phyloP scores from a whole-genome alignment of 2,329 filamentous ascomycete species.

The Fusarium sp. region DNA sequence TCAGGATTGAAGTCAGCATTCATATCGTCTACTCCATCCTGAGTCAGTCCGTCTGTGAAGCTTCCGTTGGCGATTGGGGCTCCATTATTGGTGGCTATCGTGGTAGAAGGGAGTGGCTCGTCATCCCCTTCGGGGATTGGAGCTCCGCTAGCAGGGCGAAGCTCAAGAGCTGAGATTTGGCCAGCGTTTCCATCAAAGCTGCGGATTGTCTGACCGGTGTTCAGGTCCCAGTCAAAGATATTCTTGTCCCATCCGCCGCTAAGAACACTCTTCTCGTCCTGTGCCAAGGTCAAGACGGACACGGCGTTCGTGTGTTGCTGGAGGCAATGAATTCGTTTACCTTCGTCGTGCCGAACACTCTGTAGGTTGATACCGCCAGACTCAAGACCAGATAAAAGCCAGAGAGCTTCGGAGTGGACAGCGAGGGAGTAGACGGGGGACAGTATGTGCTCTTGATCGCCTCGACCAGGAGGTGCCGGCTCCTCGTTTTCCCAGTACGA shows the following conservation, averaged over 20 bases:
- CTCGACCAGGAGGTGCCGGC: slow-evolving; percentile 58
- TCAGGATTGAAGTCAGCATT: slow-evolving; percentile 44
- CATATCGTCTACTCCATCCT: slow-evolving; percentile 26
- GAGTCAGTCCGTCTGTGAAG: slow-evolving; percentile 44
- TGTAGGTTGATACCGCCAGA: slow-evolving; percentile 94
- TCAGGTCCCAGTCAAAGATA: slow-evolving; percentile 93
- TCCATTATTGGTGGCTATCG: slow-evolving; percentile 80
- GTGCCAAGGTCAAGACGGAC: slow-evolving; percentile 82
- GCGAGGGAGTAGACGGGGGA: slow-evolving; percentile 96
- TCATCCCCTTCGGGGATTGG: slow-evolving; percentile 81
- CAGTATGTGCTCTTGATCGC: slow-evolving; percentile 71
- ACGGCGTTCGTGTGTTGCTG: slow-evolving; percentile 91
- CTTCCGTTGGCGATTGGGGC: slow-evolving; percentile 67
- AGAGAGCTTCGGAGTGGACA: slow-evolving; percentile 88
- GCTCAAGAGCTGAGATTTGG: slow-evolving; percentile 90
- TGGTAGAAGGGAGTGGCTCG: slow-evolving; percentile 70
- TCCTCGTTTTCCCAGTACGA: slow-evolving; percentile 99
- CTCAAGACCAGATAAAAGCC: slow-evolving; percentile 91
- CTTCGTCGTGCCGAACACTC: slow-evolving; percentile 93
- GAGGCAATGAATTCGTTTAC: slow-evolving; percentile 85
- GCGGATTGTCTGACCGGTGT: slow-evolving; percentile 81
- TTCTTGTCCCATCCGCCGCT: slow-evolving; percentile 98
- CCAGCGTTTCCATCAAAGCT: slow-evolving; percentile 81
- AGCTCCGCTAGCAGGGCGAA: slow-evolving; percentile 79
- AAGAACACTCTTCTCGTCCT: slow-evolving; percentile 87